phyloP scores from a whole-genome alignment of 2,329 filamentous ascomycete species.

The Fusarium tricinctum region DNA sequence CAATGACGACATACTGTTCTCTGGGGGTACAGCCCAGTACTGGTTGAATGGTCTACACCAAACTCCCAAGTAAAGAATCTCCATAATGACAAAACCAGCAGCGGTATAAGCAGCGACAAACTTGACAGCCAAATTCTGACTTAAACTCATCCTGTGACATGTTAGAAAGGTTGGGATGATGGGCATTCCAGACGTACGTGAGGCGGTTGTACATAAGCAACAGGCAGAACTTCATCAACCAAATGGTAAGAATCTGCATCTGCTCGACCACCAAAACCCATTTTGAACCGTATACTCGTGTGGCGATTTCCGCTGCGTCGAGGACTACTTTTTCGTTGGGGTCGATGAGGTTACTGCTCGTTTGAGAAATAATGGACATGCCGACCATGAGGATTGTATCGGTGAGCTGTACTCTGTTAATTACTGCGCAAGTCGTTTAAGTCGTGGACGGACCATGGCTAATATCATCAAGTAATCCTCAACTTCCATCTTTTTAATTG shows the following conservation, averaged over 20 bases:
- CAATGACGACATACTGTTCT: constrained; percentile 57
- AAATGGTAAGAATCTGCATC: constrained; percentile 71
- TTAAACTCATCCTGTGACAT: constrained; percentile 58
- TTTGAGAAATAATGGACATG: constrained; percentile 68
- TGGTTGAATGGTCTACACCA: constrained; percentile 70
- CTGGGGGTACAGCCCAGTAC: constrained; percentile 70
- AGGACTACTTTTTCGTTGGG: constrained; percentile 60
- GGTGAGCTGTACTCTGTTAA: constrained; percentile 51
- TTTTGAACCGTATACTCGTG: constrained; percentile 68
- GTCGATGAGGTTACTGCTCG: constrained; percentile 72
- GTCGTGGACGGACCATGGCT: constrained; percentile 60
- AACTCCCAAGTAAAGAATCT: constrained; percentile 63
- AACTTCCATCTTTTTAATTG: constrained; percentile 63
- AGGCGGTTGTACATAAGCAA: constrained; percentile 70
- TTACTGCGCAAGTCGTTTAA: not conserved
- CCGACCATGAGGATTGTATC: constrained; percentile 68
- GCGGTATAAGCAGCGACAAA: constrained; percentile 63
- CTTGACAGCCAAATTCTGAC: constrained; percentile 63
- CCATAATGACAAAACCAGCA: constrained; percentile 63
- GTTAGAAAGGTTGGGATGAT: constrained; percentile 19
- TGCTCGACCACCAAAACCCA: constrained; percentile 73
- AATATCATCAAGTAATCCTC: constrained; percentile 71
- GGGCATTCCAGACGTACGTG: constrained; percentile 56
- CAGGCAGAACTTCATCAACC: constrained; percentile 69
- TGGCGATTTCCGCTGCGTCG: constrained; percentile 59